These are phyloP conservation scores for Hypoxylon sp. DNA, from an alignment of 2,329 filamentous ascomycete species.

Conservation along the genomic window DNA sequence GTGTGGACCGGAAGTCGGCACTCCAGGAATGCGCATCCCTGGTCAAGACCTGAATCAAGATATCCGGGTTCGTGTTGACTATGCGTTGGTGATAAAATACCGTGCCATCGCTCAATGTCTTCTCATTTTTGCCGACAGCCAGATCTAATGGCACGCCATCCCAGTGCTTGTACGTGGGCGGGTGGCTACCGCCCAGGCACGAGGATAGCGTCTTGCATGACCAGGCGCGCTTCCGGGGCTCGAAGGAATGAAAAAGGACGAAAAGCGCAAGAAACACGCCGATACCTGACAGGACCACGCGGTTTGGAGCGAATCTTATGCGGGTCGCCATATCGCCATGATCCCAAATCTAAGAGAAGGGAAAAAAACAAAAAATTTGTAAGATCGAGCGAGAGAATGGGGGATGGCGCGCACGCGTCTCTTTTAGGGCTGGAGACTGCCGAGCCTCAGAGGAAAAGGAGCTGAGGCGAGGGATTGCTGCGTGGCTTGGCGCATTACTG, in stretches of 20 bases:
- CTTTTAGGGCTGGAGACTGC: slow-evolving; percentile 25
- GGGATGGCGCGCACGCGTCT: slow-evolving; percentile 18
- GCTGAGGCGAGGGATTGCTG: slow-evolving; percentile 27
- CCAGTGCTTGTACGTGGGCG: slow-evolving; percentile 49
- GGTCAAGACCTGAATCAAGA: slow-evolving; percentile 50
- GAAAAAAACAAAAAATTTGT: slow-evolving; percentile 1
- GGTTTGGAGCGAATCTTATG: slow-evolving; percentile 36
- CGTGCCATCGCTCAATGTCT: slow-evolving; percentile 48
- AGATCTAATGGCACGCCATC: slow-evolving; percentile 43
- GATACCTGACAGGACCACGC: slow-evolving; percentile 35
- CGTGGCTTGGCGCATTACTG: slow-evolving; percentile 33
- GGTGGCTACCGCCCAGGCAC: slow-evolving; percentile 44
- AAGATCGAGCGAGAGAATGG: slow-evolving; percentile 11
- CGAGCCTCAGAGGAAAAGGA: slow-evolving; percentile 15
- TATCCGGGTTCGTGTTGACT: slow-evolving; percentile 43
- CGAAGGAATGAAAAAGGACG: slow-evolving; percentile 50
- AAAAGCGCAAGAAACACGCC: slow-evolving; percentile 42
- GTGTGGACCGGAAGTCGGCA: slow-evolving; percentile 49
- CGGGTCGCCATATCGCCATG: slow-evolving; percentile 39
- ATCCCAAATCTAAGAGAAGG: slow-evolving; percentile 10
- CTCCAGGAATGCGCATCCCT: slow-evolving; percentile 52
- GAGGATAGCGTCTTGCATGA: slow-evolving; percentile 51
- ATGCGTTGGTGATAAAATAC: slow-evolving; percentile 47
- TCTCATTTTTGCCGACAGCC: slow-evolving; percentile 41
- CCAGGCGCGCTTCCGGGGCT: slow-evolving; percentile 49